Percentiles rank a stretch among this genome's conserved stretches.
Evolutionary conservation across 768 basidiomycete genomes (phyloP).

Genomic region (Baorangia bicolor): DNA sequence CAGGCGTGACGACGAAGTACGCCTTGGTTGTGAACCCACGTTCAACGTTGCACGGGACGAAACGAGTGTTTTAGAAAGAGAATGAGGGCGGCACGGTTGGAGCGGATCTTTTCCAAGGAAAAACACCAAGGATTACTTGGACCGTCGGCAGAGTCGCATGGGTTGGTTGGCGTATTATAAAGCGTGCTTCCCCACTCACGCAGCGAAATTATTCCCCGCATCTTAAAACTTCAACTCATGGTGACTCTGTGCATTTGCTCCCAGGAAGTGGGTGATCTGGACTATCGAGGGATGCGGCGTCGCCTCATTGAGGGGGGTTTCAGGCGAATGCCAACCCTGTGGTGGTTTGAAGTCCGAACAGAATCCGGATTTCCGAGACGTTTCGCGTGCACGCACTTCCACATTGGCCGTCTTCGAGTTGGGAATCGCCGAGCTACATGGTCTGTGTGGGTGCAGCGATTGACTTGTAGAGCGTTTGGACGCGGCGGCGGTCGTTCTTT

Average conservation of each 20-base stretch:
- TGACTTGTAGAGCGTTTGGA: not conserved
- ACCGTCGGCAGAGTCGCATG: not conserved
- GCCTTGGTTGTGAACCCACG: not conserved
- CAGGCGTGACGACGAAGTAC: not conserved
- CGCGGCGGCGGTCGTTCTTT: not conserved
- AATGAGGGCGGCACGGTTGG: not conserved
- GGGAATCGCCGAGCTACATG: no score
- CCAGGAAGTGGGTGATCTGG: not conserved
- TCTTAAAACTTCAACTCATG: not conserved
- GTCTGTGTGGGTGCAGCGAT: not conserved
- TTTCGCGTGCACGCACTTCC: not conserved
- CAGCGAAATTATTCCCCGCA: not conserved
- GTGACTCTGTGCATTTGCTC: not conserved
- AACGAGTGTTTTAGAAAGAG: not conserved
- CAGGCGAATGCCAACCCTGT: not conserved
- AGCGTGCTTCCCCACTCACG: not conserved
- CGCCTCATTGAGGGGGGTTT: not conserved
- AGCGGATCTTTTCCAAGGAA: not conserved
- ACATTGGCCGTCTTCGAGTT: not conserved
- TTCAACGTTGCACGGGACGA: not conserved
- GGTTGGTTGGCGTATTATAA: not conserved
- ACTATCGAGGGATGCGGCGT: not conserved
- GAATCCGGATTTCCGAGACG: not conserved
- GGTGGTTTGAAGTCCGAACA: constrained; percentile 4
- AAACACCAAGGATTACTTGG: not conserved